Evolutionary conservation across 73 alveolate genomes (phyloP), one percentile per base, ranked within the genome.

Genomic region (Paramecium primaurelia): DNA sequence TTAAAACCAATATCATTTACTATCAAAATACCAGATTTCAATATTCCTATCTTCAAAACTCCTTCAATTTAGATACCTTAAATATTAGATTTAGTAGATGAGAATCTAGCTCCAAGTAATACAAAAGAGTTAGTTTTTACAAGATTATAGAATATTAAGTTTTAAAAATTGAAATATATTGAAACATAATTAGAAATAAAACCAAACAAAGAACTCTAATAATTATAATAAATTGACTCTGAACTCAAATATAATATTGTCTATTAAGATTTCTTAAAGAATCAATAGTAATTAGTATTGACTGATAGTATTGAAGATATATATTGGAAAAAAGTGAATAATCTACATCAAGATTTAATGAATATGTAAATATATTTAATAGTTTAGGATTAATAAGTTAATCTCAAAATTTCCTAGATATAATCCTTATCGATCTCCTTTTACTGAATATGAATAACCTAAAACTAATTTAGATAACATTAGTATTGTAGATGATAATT

Each of bases 71-170:
- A 26, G 6, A 45, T 80, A 8, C 91, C 91, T 45, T 42, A 44
- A 80, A 80, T 80, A 32, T 49, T 25, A 11, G 45, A 59, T 38
- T 80, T 80, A 10, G 34, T 28, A 6, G 91, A 80, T 6, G 73
- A 80, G 2, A 80, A 80, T 49, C 58, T 80, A 3, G 91, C 91
- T 42, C 91, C 91, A 8, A 80, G 47, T 18, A 80, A 80, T 14
- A 80, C 77, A 2, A 40, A 80, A 47, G 91, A 42, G 16, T 25
- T 80, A n/a, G 91, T 80, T 32, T 80, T 73, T 10, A 8, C 58
- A 14, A 11, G 87, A 36, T 38, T 73, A 32, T n/a, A 32, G 16
- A 40, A 73, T 37, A 73, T 73, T 2, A 73, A 73, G 26, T 73
- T 73, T 38, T 20, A 18, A 36, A 73, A 73, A 37, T 36, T 73